phyloP scores from a whole-genome alignment of 345 rosid genomes.

The Heritiera littoralis region DNA sequence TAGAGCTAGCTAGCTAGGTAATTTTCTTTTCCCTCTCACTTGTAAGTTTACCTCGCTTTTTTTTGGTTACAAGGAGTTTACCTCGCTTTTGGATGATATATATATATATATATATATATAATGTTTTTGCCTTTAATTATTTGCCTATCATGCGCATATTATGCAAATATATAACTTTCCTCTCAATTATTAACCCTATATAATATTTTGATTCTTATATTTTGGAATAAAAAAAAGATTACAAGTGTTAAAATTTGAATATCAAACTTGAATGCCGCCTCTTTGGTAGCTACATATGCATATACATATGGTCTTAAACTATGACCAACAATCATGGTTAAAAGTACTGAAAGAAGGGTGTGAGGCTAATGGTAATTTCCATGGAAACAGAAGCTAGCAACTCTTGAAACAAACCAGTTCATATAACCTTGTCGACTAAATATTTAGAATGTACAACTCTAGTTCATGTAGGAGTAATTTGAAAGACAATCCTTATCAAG shows the following conservation, averaged over 20 bases:
- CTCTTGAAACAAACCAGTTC: too few relatives aligned
- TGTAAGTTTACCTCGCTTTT: background rate
- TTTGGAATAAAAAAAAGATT: too few relatives aligned
- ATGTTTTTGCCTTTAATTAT: background rate
- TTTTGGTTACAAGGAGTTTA: background rate
- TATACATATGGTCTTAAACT: too few relatives aligned
- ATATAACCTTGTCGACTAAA: too few relatives aligned
- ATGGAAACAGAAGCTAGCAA: background rate
- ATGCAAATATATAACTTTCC: background rate
- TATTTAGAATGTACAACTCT: too few relatives aligned
- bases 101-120: background rate
- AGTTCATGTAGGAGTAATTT: too few relatives aligned
- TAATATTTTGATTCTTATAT: too few relatives aligned
- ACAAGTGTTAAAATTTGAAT: too few relatives aligned
- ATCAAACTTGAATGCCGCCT: too few relatives aligned
- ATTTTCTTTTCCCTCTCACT: too few relatives aligned
- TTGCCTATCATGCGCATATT: background rate
- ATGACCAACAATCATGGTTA: background rate
- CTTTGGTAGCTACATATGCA: too few relatives aligned
- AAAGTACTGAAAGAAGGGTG: background rate
- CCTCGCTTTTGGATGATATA: background rate
- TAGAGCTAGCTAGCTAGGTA: background rate
- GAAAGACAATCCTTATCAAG: background rate
- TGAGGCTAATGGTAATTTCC: background rate
- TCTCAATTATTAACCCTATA: too few relatives aligned